Base-by-base conservation (phyloP, 768 basidiomycete species). In the Termitomyces eurrhizus region DNA sequence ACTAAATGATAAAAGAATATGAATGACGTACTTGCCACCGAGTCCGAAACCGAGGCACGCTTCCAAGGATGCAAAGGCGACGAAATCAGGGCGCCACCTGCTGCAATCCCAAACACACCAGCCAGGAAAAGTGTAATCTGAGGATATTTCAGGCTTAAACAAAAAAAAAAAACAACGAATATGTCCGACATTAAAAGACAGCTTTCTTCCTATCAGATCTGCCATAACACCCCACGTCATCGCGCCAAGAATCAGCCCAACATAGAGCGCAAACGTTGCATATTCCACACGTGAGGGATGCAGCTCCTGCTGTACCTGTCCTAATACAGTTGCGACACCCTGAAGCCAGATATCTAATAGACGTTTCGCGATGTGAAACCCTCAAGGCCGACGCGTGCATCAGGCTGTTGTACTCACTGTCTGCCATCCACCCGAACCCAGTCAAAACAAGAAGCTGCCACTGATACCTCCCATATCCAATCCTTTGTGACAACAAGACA, bases 41-140 rank as follows among this genome's bases (percentile, higher is more conserved):
- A 82, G 67, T n/a, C 81, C 82, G 57, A 83, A 80, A 32, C 80
- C 81, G 62, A 80, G 66, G 61, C 78, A 81, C 11, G 79, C 80
- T 18, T 77, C 69, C 56, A 83, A 67, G 26, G 79, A 73, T 35
- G 75, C 79, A 65, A 83, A 79, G 2, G 78, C 66, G 37, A 75
- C 72, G 61, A 83, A 83, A 63, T 76, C 78, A 2, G 76, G 69
- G 78, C 75, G 11, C 74, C 80, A 41, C 79, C 82, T 6, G 80
- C 75, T 4, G 81, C 76, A 53, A 80, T 76, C 6, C 83, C 83
- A 66, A 85, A 85, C 1, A 83, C 66, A n/a, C 78, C 81, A 36
- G 72, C 73, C 18, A 75, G 52, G 57, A 74, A 75, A 37, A 75
- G 57, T 6, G 72, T 73, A 16, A 71, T 71, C 71, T 72, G 36